These are phyloP conservation scores for Solanum chiquidenum DNA, from an alignment of 257 asterid genomes.

Conservation along the genomic window DNA sequence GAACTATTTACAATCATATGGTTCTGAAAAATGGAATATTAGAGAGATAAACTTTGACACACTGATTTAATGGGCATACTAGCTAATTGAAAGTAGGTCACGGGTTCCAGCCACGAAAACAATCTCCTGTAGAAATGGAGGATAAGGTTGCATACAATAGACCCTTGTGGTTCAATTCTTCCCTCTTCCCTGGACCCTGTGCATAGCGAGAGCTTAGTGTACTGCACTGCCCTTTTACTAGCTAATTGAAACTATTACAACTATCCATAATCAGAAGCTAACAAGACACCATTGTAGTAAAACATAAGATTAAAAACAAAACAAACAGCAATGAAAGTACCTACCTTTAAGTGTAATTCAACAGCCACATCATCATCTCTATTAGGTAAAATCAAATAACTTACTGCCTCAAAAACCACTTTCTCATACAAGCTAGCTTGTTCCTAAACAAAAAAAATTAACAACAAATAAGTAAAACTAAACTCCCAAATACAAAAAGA, in stretches of 20 bases:
- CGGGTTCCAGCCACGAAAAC: background rate
- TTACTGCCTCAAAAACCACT: constrained; percentile 45
- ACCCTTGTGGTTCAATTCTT: background rate
- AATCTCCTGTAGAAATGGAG: background rate
- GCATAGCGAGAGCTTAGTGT: background rate
- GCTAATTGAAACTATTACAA: background rate
- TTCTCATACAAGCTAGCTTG: constrained; percentile 65
- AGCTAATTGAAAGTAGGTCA: background rate
- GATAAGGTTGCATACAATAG: background rate
- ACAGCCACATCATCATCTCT: constrained; percentile 83
- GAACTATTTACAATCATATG: background rate
- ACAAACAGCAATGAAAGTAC: background rate
- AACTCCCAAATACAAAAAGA: background rate
- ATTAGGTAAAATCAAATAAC: constrained; percentile 43
- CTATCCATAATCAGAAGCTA: background rate
- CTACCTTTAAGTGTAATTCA: constrained; percentile 68
- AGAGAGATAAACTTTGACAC: background rate
- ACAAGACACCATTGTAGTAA: background rate
- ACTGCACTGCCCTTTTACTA: background rate
- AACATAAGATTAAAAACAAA: background rate
- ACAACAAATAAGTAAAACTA: background rate
- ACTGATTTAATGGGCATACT: background rate
- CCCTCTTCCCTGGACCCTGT: background rate
- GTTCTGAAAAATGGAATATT: background rate
- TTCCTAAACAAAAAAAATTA: constrained; percentile 26